Evolutionary conservation across 1,284 basidiomycete species (phyloP).

Genomic region (Waitea zeae): DNA sequence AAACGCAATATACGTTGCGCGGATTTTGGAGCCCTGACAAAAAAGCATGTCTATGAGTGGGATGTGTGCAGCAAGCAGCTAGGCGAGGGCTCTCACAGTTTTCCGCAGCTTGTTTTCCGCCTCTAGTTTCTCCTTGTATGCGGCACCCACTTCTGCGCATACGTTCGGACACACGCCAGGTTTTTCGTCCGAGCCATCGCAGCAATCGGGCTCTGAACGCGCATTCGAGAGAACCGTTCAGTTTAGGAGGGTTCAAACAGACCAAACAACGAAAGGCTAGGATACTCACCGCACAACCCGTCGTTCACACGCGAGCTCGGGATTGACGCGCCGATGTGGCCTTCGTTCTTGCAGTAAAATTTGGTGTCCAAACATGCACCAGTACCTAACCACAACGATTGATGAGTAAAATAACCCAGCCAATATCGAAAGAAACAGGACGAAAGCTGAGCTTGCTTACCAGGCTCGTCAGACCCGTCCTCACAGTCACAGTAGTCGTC

Average conservation of each 20-base stretch:
- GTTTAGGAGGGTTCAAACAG: too few relatives aligned
- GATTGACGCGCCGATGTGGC: constrained; percentile 73
- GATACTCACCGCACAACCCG: constrained; percentile 83
- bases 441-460: constrained; percentile 17
- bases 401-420: too few relatives aligned
- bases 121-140: constrained; percentile 45
- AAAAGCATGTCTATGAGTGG: constrained; percentile 2
- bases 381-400: constrained; percentile 43
- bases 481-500: constrained; percentile 92
- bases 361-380: constrained; percentile 63
- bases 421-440: neutral
- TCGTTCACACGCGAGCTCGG: constrained; percentile 82
- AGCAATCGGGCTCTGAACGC: constrained; percentile 72
- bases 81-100: constrained; percentile 32
- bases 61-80: neutral
- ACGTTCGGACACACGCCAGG: constrained; percentile 65
- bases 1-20: constrained; percentile 73
- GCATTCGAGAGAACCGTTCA: neutral
- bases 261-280: neutral
- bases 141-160: constrained; percentile 66
- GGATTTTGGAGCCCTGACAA: constrained; percentile 84
- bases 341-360: constrained; percentile 84
- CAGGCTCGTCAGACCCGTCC: constrained; percentile 90
- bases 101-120: constrained; percentile 64
- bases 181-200: constrained; percentile 92